Evolutionary conservation across 768 basidiomycete genomes (phyloP), one percentile per base, ranked within the genome.

Genomic region (Lactarius tabidus): DNA sequence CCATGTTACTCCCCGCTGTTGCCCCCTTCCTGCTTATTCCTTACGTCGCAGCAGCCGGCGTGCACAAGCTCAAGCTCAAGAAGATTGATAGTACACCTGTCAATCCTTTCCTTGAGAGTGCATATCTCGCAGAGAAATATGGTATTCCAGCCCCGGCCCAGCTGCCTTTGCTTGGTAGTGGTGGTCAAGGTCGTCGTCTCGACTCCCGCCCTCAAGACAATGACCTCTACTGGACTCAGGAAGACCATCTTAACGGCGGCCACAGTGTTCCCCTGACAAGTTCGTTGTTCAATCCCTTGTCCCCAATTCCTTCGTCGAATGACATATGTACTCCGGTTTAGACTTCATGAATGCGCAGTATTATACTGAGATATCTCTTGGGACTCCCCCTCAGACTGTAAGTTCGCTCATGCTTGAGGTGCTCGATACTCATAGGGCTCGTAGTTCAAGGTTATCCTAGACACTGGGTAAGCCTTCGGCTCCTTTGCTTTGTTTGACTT

Each of bases 271-370:
- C 97, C 67, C 82, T 99, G 53, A 88, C 82, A 72, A 97, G 96
- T 96, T 72, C 68, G 91, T 70, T 7, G 36, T 53, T 28, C 36
- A n/a, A 51, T 48, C 43, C n/a, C 12, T 63, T 57, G 36, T 51
- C 17, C 45, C 7, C 20, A 20, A 33, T 26, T 5, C 33, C n/a
- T 57, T 31, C 41, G 15, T 43, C n/a, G 31, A 58, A 41, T 57
- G 57, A 65, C 54, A 66, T 45, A 69, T 63, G 55, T 54, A 68
- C 61, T 38, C 60, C 26, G 52, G 60, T 26, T 20, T 62, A 97
- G 95, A 98, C 81, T 98, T 93, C 79, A 87, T 95, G 87, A 98
- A 98, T 75, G 95, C 97, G 39, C 95, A 99, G 76, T 98, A 99
- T 78, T 99, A 84, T 74, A 84, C 94, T 23, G 90, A 94, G 67